Conservation (phyloP, 768 basidiomycete genomes). For the Mrakia frigida region DNA sequence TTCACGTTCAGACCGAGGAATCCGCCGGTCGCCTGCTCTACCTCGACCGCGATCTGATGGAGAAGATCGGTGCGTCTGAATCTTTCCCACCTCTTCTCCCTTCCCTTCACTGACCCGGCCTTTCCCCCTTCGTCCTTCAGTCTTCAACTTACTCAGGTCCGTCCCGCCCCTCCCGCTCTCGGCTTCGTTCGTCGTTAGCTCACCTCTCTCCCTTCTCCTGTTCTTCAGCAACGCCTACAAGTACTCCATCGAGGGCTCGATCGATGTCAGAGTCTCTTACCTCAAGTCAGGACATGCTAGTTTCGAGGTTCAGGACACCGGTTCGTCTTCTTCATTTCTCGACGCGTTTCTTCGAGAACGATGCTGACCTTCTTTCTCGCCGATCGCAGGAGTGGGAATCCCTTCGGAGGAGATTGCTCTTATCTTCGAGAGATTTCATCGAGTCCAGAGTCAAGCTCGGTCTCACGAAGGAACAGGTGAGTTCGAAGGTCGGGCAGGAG, state of each 20-base stretch:
- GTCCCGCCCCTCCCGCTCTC: too few species aligned
- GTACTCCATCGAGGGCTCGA: constrained; percentile 1
- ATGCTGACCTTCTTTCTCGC: background rate
- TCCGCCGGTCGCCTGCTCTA: background rate
- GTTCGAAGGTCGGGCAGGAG: background rate
- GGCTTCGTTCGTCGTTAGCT: background rate
- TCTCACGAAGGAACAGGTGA: constrained; percentile 18
- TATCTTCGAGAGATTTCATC: constrained; percentile 20
- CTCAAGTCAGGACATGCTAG: background rate
- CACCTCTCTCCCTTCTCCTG: background rate
- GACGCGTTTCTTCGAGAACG: background rate
- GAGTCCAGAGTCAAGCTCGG: constrained; percentile 1
- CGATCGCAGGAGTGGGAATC: constrained; percentile 2
- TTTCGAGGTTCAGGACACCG: background rate
- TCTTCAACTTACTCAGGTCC: constrained; percentile 12
- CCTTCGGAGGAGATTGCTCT: background rate
- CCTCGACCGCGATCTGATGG: constrained; percentile 4
- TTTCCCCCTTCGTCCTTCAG: too few species aligned
- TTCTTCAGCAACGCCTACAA: background rate
- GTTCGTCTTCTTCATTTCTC: background rate
- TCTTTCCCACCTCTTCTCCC: too few species aligned
- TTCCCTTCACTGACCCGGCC: too few species aligned
- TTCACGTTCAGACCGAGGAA: background rate
- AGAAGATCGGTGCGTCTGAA: background rate
- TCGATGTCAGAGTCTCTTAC: background rate